Evolutionary conservation across 2,329 filamentous ascomycete genomes (phyloP).

Genomic region (Arthrobotrys megalospora): DNA sequence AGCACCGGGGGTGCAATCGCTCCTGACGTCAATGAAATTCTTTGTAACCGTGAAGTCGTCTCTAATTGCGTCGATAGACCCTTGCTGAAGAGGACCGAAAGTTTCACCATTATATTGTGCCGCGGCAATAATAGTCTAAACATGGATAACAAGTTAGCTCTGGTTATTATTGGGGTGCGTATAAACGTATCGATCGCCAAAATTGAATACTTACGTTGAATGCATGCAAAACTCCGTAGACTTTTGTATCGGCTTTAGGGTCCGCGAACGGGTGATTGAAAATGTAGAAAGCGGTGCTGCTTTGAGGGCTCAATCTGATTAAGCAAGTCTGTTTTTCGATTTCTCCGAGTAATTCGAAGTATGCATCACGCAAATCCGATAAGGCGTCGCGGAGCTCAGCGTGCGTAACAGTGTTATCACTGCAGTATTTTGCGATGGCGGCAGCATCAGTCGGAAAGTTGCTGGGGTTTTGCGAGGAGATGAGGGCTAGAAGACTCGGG

Average conservation of each 20-base stretch:
- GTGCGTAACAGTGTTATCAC: background rate
- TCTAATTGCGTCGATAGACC: background rate
- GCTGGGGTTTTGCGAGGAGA: background rate
- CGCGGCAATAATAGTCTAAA: background rate
- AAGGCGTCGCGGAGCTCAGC: background rate
- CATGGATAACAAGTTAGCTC: background rate
- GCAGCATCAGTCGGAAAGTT: slow-evolving; percentile 4
- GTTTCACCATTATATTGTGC: slow-evolving; percentile 5
- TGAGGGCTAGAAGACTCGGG: background rate
- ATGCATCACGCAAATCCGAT: background rate
- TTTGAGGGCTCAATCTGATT: background rate
- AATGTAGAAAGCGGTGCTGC: background rate
- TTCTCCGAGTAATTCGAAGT: background rate
- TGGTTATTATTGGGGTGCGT: no score
- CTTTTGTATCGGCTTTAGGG: background rate
- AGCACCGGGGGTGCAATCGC: background rate
- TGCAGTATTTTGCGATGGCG: slow-evolving; percentile 6
- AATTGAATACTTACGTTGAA: no score
- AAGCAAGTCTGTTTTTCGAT: background rate
- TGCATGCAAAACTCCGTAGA: background rate
- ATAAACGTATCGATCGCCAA: no score
- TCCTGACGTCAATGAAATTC: background rate
- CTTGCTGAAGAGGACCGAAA: background rate
- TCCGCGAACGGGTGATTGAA: background rate
- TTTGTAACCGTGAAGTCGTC: background rate